Conservation (phyloP, 192 early-diverging fungal genomes). For the Linnemannia hyalina region DNA sequence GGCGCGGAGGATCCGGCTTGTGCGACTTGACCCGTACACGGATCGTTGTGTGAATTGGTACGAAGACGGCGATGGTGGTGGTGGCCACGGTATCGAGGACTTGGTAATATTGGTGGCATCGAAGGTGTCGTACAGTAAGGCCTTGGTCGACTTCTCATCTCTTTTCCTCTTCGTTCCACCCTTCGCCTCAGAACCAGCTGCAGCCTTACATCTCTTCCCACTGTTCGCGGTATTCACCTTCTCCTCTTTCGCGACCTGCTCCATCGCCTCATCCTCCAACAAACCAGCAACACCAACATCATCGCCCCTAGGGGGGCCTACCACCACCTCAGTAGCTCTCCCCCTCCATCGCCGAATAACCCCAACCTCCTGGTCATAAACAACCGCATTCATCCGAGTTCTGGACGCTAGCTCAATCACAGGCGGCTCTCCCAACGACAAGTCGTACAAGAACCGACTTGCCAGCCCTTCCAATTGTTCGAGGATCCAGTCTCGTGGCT, state of each 20-base stretch:
- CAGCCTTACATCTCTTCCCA: neutral
- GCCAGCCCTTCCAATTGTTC: slow-evolving; percentile 25
- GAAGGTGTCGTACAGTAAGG: neutral
- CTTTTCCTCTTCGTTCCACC: neutral
- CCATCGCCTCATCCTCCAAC: neutral
- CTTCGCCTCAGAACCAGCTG: neutral
- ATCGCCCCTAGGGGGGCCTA: no score
- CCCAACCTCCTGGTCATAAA: slow-evolving; percentile 25
- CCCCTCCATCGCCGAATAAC: slow-evolving; percentile 12
- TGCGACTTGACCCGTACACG: neutral
- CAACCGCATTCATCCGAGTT: neutral
- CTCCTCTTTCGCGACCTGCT: neutral
- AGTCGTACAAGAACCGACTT: slow-evolving; percentile 5
- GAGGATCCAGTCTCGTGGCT: slow-evolving; percentile 21
- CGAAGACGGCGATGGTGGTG: neutral
- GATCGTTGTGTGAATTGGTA: neutral
- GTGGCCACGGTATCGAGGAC: neutral
- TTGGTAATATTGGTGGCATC: neutral
- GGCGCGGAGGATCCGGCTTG: neutral
- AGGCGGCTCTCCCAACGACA: slow-evolving; percentile 8
- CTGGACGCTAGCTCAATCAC: slow-evolving; percentile 9
- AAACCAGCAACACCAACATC: no score
- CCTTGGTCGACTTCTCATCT: neutral
- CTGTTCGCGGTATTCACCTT: neutral
- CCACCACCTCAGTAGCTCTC: neutral